Base-by-base conservation (phyloP, 2,329 filamentous ascomycete genomes). In the Tolypocladium ovalisporum region DNA sequence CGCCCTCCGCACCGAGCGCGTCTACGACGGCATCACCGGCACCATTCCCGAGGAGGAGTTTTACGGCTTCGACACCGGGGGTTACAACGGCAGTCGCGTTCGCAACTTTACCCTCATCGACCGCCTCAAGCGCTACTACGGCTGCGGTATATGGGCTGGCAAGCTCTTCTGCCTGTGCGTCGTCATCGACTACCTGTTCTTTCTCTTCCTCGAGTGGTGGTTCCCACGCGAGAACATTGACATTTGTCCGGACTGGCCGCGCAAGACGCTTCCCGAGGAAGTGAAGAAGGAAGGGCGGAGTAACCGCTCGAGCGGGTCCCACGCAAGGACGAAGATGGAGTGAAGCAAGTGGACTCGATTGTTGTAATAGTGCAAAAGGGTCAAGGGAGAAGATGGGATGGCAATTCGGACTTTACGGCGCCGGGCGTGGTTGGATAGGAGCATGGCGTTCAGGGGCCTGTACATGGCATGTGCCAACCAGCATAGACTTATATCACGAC, bases 91-190 rank as follows among this genome's bases (percentile, higher is more conserved):
- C 15, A 80, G 87, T 61, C 83, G 85, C 9, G 85, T 90, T 10
- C 88, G 90, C 65, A 93, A 90, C 65, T 96, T 96, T 68, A 89
- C 93, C 7, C 81, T 99, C 51, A 97, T 99, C 62, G 94, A 99
- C 69, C 84, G 94, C 24, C 75, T 99, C 24, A 99, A 99, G 74
- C 79, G 94, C 59, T 99, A 99, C 72, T 99, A 97, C 67, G 94
- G 94, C 10, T 99, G 95, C 68, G 94, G 94, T 37, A 93, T 97
- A 54, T 99, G 94, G 94, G 94, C 94, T 0, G 94, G 94, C 39
- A 99, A 99, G 73, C 78, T 99, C 10, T 99, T 99, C 67, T 97
- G 94, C 66, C 77, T 99, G 1, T 97, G 93, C 62, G 92, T 92
- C 13, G 85, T 97, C 58, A 87, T 99, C 55, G 94, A 99, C 72